phyloP scores from a whole-genome alignment of 2,329 filamentous ascomycete genomes.

The Pseudogymnoascus sp. region DNA sequence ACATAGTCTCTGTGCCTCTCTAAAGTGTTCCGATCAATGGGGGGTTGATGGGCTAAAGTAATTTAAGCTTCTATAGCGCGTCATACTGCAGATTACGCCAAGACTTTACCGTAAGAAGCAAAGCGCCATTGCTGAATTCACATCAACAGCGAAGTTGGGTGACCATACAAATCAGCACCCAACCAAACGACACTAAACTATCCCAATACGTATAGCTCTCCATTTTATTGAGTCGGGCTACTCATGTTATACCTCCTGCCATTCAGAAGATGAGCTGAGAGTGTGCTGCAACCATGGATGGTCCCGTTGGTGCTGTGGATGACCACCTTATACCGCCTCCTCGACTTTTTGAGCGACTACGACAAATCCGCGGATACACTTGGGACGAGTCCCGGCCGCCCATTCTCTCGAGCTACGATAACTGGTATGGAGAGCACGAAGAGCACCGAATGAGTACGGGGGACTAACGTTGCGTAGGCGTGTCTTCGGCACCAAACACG shows the following conservation, averaged over 20 bases:
- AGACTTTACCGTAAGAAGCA: slow-evolving; percentile 4
- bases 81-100: slow-evolving; percentile 5
- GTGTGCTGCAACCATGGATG: slow-evolving; percentile 20
- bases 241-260: not conserved
- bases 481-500: slow-evolving; percentile 50
- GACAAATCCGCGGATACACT: slow-evolving; percentile 65
- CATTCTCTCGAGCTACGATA: slow-evolving; percentile 70
- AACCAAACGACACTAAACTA: slow-evolving; percentile 6
- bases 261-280: slow-evolving; percentile 10
- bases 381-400: slow-evolving; percentile 62
- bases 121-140: slow-evolving; percentile 6
- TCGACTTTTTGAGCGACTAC: slow-evolving; percentile 65
- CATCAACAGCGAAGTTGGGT: slow-evolving; percentile 2
- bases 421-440: slow-evolving; percentile 54
- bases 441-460: not conserved
- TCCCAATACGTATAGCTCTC: slow-evolving; percentile 2
- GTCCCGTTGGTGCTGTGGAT: slow-evolving; percentile 18
- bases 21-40: not conserved
- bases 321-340: slow-evolving; percentile 51
- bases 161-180: slow-evolving; percentile 2
- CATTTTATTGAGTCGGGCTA: not conserved
- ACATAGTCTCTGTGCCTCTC: not conserved
- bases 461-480: slow-evolving; percentile 42
- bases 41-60: not conserved
- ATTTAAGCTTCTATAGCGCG: slow-evolving; percentile 7